Conservation (phyloP, 179 eudicot genomes). For the Heliamphora pulchella region DNA sequence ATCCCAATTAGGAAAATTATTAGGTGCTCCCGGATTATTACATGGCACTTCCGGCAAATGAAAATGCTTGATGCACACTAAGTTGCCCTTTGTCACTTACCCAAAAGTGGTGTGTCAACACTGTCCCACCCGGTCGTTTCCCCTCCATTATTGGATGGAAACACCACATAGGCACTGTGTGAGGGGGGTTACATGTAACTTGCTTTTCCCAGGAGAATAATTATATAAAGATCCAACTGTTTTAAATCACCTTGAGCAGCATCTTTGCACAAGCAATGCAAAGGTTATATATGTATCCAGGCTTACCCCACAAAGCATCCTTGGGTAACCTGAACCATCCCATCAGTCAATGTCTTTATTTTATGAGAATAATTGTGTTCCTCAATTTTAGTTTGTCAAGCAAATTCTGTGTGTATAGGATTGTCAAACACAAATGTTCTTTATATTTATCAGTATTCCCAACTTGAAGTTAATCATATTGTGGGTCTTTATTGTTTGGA, state of each 20-base stretch:
- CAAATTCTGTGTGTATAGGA: background rate
- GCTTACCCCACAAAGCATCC: background rate
- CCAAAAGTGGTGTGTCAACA: too few relatives aligned
- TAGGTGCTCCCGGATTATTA: too few relatives aligned
- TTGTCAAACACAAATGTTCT: background rate
- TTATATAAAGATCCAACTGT: too few relatives aligned
- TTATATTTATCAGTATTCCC: background rate
- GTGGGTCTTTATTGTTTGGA: background rate
- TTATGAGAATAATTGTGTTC: background rate
- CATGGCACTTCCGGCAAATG: too few relatives aligned
- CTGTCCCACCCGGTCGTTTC: too few relatives aligned
- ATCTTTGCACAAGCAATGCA: background rate
- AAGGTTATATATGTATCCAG: background rate
- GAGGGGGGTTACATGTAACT: too few relatives aligned
- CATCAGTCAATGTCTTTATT: background rate
- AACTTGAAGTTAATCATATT: background rate
- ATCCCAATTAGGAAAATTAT: too few relatives aligned
- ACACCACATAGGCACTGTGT: too few relatives aligned
- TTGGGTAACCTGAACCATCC: background rate
- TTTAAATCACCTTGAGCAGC: background rate
- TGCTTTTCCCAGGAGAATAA: too few relatives aligned
- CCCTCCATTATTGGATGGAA: too few relatives aligned
- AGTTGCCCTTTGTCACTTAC: too few relatives aligned
- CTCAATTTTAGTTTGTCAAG: background rate
- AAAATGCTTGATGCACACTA: too few relatives aligned